These are phyloP conservation scores for Echinosophora koreensis DNA, from an alignment of 306 rosid species.

Conservation along the genomic window DNA sequence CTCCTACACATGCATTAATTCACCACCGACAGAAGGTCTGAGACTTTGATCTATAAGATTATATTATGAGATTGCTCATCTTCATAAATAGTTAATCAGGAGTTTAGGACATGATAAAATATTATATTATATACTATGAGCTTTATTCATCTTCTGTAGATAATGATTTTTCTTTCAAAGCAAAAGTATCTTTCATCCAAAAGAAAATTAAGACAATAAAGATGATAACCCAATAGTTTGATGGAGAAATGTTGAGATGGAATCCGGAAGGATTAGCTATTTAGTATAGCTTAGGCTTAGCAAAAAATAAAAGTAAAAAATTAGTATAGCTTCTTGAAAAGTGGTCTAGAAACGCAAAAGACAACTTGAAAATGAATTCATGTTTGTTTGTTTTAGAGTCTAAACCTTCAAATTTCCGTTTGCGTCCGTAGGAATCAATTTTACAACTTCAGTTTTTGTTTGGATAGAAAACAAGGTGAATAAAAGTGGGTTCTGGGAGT, in stretches of 20 bases:
- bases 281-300: not conserved
- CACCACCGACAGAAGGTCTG: not conserved
- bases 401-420: too few relatives aligned
- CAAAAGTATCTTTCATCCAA: constrained; percentile 2
- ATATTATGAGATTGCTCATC: not conserved
- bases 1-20: not conserved
- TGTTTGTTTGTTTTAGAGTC: too few relatives aligned
- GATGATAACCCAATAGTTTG: not conserved
- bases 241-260: constrained; percentile 10
- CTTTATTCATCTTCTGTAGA: not conserved
- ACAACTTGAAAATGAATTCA: too few relatives aligned
- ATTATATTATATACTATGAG: not conserved
- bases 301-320: too few relatives aligned
- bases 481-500: too few relatives aligned
- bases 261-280: not conserved
- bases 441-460: too few relatives aligned
- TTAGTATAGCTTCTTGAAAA: not conserved
- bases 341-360: too few relatives aligned
- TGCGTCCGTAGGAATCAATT: too few relatives aligned
- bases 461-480: too few relatives aligned
- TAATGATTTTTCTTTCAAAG: not conserved
- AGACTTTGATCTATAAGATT: not conserved
- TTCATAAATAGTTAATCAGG: not conserved
- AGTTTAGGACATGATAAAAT: not conserved
- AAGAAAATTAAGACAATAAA: not conserved